phyloP scores from a whole-genome alignment of 2,329 filamentous ascomycete species.

The Xylariaceae sp. region DNA sequence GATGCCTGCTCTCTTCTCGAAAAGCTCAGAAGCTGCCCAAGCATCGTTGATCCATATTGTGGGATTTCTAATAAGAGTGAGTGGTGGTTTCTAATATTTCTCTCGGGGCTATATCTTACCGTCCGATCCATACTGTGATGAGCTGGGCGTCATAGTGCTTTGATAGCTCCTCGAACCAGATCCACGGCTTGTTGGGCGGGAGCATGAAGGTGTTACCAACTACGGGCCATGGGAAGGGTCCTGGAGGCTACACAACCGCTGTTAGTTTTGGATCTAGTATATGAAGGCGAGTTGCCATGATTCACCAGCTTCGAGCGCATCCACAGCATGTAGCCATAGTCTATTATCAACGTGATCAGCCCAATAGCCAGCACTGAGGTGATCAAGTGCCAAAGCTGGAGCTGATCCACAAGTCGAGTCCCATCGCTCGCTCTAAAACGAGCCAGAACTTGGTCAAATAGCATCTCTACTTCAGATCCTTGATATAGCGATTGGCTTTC shows the following conservation, averaged over 20 bases:
- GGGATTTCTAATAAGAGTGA: constrained; percentile 27
- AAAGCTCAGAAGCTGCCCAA: constrained; percentile 47
- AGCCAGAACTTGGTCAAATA: constrained; percentile 17
- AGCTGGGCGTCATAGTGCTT: constrained; percentile 43
- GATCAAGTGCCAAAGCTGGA: constrained; percentile 16
- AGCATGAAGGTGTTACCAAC: constrained; percentile 53
- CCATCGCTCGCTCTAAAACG: constrained; percentile 5
- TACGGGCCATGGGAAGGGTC: constrained; percentile 49
- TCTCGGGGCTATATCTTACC: constrained; percentile 20
- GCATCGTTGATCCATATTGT: constrained; percentile 46
- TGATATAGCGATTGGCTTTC: too few species aligned
- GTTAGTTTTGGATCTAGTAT: not conserved
- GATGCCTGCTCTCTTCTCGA: constrained; percentile 48
- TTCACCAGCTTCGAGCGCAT: constrained; percentile 43
- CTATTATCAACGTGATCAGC: constrained; percentile 27
- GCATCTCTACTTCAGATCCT: constrained; percentile 10
- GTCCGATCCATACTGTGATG: constrained; percentile 54
- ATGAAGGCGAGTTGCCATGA: not conserved
- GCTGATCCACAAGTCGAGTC: constrained; percentile 4
- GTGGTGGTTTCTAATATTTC: constrained; percentile 1
- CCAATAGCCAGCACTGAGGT: constrained; percentile 17
- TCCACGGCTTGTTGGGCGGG: constrained; percentile 52
- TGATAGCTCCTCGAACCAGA: constrained; percentile 51
- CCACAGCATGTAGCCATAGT: constrained; percentile 47
- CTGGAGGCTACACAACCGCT: constrained; percentile 39